These are phyloP conservation scores for Kodamaea lidongshanica DNA, from an alignment of 805 yeast species.

Conservation along the genomic window DNA sequence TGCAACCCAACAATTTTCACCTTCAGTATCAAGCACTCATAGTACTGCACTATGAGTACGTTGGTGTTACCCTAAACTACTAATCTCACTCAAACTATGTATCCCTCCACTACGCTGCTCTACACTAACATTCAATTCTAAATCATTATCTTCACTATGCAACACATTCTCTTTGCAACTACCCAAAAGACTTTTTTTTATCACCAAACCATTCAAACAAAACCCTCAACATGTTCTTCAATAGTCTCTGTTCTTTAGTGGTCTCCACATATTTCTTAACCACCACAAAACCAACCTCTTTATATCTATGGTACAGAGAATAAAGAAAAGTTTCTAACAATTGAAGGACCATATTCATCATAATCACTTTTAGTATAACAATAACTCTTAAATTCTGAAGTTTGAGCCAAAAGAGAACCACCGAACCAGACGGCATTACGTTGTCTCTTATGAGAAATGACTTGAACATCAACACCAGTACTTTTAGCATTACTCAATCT, in stretches of 20 bases:
- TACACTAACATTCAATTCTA: too few relatives aligned
- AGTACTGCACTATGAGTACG: too few relatives aligned
- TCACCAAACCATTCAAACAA: background rate
- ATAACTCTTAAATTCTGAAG: constrained; percentile 91
- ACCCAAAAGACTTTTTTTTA: background rate
- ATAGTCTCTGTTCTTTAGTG: background rate
- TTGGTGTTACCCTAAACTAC: too few relatives aligned
- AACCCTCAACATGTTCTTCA: background rate
- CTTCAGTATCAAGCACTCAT: too few relatives aligned
- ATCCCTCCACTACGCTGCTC: too few relatives aligned
- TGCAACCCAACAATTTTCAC: too few relatives aligned
- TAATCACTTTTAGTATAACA: constrained; percentile 96
- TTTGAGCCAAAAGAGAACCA: constrained; percentile 93
- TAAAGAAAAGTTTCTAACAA: constrained; percentile 92
- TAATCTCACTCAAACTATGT: too few relatives aligned
- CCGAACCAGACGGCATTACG: constrained; percentile 99
- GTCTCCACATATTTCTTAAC: background rate
- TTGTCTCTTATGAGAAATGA: constrained; percentile 94
- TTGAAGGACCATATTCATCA: constrained; percentile 96
- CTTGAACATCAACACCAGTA: constrained; percentile 95
- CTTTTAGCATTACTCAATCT: constrained; percentile 66
- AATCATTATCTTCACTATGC: too few relatives aligned
- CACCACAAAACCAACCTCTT: background rate
- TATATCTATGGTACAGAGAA: constrained; percentile 74
- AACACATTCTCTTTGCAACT: background rate